Base-by-base conservation (phyloP, 2,329 filamentous ascomycete genomes). In the Penicillium sp. region DNA sequence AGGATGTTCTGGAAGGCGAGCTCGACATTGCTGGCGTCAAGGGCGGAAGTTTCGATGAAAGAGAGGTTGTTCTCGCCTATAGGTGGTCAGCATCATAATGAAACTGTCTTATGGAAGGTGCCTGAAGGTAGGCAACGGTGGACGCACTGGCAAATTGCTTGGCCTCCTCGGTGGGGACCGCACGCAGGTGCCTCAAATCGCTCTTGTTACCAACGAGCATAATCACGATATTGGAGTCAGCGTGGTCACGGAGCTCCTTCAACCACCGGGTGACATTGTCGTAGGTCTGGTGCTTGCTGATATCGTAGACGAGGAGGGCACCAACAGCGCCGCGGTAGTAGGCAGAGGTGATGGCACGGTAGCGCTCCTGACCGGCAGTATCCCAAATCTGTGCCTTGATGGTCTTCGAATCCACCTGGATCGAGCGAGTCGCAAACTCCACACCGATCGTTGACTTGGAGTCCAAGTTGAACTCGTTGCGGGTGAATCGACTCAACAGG, bases 351-450 rank as follows among this genome's bases (percentile, higher is more conserved):
- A 99, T 99, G 77, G 95, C 95, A 76, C 96, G 91, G 83, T 98
- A 99, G 77, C 95, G 90, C 81, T 99, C 95, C 83, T 99, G 95
- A 68, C 95, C 95, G 67, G 95, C 95, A 58, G 95, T 99, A 83
- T 99, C 95, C 95, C 96, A 99, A 73, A 99, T 99, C 83, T 99
- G 95, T 70, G 95, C 95, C 85, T 99, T 99, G 88, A 99, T 99
- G 64, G 95, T 99, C 86, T 99, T 99, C 75, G 91, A 90, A 80
- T 99, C 95, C 73, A 99, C 95, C 81, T 98, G 93, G 77, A 99
- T 99, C 68, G 92, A 97, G 65, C 95, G 89, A 69, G 95, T 99
- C 71, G 96, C 95, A 77, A 99, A 99, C 81, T 99, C 95, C 78
- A 99, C 95, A 72, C 95, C 95, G 81, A 99, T 99, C 70, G 95